Base-by-base conservation (phyloP, 2,329 filamentous ascomycete species). In the Ceratocystis destructans region DNA sequence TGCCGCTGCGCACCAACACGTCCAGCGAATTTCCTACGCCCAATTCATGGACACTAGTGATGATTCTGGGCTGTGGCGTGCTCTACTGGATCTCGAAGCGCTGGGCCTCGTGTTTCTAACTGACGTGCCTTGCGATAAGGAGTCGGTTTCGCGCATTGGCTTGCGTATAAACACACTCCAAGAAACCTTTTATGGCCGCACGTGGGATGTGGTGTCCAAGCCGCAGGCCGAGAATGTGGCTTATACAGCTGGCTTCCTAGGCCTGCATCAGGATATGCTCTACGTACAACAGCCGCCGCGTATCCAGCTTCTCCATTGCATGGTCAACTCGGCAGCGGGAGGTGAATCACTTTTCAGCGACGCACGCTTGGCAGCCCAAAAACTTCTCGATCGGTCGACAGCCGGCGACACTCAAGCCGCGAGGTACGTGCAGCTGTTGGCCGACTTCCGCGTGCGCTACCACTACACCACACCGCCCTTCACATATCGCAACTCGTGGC, bases 191-290 rank as follows among this genome's bases (percentile, higher is more conserved):
- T 97, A 97, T 75, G 94, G 94, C 53, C 79, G 82, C 70, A 96
- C 90, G 0, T 97, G 92, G 85, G 88, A 96, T 75, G 93, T 97
- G 12, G 83, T 85, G 65, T 90, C 87, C 2, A 87, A 95, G 64
- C 87, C 88, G 1, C 75, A 89, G 66, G 90, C 92, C 28, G 91
- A 93, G 73, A 97, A 97, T 73, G 89, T 96, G 3, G 93, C 94
- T 8, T 91, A 97, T 76, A 96, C 93, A 0, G 87, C 83, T 72
- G 82, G 87, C 62, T 87, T 86, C 72, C 84, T 97, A 1, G 89
- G 89, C 17, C 85, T 96, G 61, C 94, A 99, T 77, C 94, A 96
- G 83, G 94, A 97, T 73, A 81, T 97, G 50, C 80, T 96, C 66
- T 97, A 97, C 76, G 87, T 94, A 76, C 77, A 82, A 15, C 83